Base-by-base conservation (phyloP, 2,329 filamentous ascomycete genomes). In the Neonectria hederae region DNA sequence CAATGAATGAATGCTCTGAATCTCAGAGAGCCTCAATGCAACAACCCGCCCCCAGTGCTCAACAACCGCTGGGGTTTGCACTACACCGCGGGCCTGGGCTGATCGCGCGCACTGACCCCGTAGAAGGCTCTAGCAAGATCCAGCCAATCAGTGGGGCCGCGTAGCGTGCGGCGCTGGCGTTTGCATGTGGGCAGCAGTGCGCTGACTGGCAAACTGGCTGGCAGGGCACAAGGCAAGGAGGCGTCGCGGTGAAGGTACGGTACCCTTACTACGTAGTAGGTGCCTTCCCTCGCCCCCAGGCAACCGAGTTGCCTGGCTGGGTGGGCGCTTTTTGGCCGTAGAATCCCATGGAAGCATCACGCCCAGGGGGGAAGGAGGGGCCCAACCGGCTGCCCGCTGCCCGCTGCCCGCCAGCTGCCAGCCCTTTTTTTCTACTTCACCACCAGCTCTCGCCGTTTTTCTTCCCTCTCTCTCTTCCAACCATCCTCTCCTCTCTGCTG, bases 341-440 rank as follows among this genome's bases (percentile, higher is more conserved):
- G 80, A 82, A 82, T 81, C 80, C 72, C 77, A 82, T 82, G 80
- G 80, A 82, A 82, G 78, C 79, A 76, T 77, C 75, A 73, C 69
- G 69, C 71, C 65, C 66, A 67, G 71, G 72, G 73, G 72, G 63
- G 69, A 65, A 71, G 72, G 72, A 74, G 72, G 72, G 72, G 72
- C 72, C 67, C 53, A 38, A 58, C 62, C 49, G 42, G 51, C 54
- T 53, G 58, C 56, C 54, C 46, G 51, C 49, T 24, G 17, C 40
- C 30, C 24, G 35, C 55, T 53, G 56, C 61, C 55, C 61, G 51
- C 61, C 62, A 61, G 58, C 53, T 55, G 69, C 68, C 68, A 63
- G 70, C 70, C 67, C 75, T 77, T 78, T 77, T 78, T 80, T 80
- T 79, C 78, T 78, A 71, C 58, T 64, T 72, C 57, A 69, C 63